Conservation (phyloP, 768 basidiomycete species). For the Inosperma sp. region DNA sequence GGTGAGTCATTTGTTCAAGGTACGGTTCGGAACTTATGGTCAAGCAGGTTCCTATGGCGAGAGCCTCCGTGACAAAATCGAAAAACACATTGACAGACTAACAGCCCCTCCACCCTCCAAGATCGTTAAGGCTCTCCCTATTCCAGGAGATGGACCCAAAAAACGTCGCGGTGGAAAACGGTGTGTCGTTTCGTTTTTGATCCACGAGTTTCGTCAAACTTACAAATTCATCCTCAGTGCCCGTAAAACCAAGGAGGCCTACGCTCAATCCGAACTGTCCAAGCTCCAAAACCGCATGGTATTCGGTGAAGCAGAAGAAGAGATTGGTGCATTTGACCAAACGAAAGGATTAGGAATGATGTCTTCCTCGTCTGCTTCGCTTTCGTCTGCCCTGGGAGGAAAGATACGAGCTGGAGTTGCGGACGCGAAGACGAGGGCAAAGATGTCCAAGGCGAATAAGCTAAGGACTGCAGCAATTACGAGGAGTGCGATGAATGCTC, state of each 20-base stretch:
- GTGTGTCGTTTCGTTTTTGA: conserved; percentile 37
- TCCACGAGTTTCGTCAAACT: background rate
- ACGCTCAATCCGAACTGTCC: conserved; percentile 92
- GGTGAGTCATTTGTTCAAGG: conserved; percentile 42
- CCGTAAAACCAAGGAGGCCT: conserved; percentile 97
- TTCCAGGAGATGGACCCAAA: conserved; percentile 93
- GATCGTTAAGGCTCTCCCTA: conserved; percentile 86
- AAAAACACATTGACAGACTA: conserved; percentile 85
- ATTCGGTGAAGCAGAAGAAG: conserved; percentile 93
- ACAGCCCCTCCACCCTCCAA: conserved; percentile 94
- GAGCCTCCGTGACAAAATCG: conserved; percentile 79
- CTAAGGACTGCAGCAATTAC: conserved; percentile 82
- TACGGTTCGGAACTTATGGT: background rate
- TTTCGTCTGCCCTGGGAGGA: conserved; percentile 45
- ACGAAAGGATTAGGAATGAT: conserved; percentile 99
- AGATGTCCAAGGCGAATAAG: conserved; percentile 93
- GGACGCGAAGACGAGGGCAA: conserved; percentile 91
- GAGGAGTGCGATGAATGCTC: conserved; percentile 59
- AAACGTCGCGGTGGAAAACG: conserved; percentile 94
- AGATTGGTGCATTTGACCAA: conserved; percentile 94
- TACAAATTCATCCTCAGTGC: conserved; percentile 48
- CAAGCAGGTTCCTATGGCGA: conserved; percentile 71
- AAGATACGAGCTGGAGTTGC: conserved; percentile 85
- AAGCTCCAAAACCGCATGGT: conserved; percentile 96
- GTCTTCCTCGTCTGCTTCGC: conserved; percentile 63